A percentile compares a stretch with the other conserved stretches of the same genome.
These are phyloP conservation scores for Stagonosporopsis chrysanthemi DNA, from an alignment of 2,329 filamentous ascomycete genomes.

Conservation along the genomic window DNA sequence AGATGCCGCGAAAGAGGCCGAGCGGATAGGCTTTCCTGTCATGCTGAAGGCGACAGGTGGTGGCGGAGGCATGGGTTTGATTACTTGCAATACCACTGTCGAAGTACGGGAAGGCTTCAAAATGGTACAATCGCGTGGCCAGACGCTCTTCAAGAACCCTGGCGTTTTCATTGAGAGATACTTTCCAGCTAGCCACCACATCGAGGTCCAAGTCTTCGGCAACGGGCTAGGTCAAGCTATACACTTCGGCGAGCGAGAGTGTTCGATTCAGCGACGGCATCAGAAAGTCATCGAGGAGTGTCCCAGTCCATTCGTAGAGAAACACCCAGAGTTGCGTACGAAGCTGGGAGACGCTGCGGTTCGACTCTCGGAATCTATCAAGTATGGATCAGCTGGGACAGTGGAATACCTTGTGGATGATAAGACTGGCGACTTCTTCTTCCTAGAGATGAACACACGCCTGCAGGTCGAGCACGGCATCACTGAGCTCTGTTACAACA, in stretches of 20 bases:
- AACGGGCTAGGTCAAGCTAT: conserved; percentile 81
- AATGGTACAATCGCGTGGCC: conserved; percentile 77
- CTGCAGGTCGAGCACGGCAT: conserved; percentile 67
- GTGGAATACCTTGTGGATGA: conserved; percentile 92
- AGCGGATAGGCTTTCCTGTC: conserved; percentile 59
- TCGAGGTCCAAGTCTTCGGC: conserved; percentile 91
- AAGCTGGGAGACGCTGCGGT: conserved; percentile 73
- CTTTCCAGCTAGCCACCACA: conserved; percentile 79
- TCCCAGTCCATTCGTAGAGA: conserved; percentile 72
- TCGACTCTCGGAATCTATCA: conserved; percentile 63
- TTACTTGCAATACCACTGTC: conserved; percentile 71
- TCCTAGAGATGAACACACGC: conserved; percentile 67
- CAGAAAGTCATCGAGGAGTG: conserved; percentile 94
- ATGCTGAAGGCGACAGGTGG: conserved; percentile 64
- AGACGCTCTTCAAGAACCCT: conserved; percentile 81
- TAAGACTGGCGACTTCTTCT: conserved; percentile 78
- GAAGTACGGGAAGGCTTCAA: conserved; percentile 76
- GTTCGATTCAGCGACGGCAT: conserved; percentile 84
- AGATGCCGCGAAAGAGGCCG: conserved; percentile 56
- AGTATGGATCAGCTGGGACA: conserved; percentile 85
- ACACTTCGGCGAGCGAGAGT: conserved; percentile 87
- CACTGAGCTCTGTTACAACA: conserved; percentile 63
- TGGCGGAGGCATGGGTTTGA: conserved; percentile 82
- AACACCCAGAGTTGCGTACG: conserved; percentile 63
- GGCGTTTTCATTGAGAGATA: conserved; percentile 87